A percentile compares a stretch with the other conserved stretches of the same genome.
Conservation (phyloP, 768 basidiomycete species). For the Rhodocollybia butyracea region DNA sequence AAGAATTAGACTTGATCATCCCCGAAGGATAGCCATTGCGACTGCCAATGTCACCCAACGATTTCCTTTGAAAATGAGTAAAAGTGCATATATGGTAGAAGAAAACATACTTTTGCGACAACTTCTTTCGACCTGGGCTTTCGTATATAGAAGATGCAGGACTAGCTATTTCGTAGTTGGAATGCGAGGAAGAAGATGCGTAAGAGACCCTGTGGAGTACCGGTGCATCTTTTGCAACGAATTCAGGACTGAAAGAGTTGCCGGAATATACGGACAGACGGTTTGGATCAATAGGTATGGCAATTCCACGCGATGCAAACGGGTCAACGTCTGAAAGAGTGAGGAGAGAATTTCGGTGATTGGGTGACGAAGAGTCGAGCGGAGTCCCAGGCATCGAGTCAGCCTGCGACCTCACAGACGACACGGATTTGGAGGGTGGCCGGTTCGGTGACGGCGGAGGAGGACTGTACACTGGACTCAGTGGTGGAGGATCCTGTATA, state of each 20-base stretch:
- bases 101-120: slow-evolving; percentile 14
- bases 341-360: slow-evolving; percentile 47
- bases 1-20: slow-evolving; percentile 24
- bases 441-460: slow-evolving; percentile 29
- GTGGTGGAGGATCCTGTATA: slow-evolving; percentile 46
- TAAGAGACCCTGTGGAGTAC: slow-evolving; percentile 46
- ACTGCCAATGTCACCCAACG: slow-evolving; percentile 15
- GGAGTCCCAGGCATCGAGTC: slow-evolving; percentile 57
- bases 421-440: slow-evolving; percentile 52
- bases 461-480: no score
- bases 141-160: slow-evolving; percentile 4
- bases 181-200: slow-evolving; percentile 54
- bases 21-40: slow-evolving; percentile 17
- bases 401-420: slow-evolving; percentile 52
- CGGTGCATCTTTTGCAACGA: slow-evolving; percentile 36
- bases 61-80: slow-evolving; percentile 11
- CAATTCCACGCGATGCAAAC: slow-evolving; percentile 50
- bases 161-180: slow-evolving; percentile 17
- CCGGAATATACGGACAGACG: slow-evolving; percentile 54
- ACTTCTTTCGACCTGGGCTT: background rate
- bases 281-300: slow-evolving; percentile 43
- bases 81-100: background rate
- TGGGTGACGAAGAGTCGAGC: slow-evolving; percentile 37
- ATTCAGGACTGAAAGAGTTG: slow-evolving; percentile 41
- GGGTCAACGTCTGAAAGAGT: slow-evolving; percentile 65